Conservation (phyloP, 192 early-diverging fungal species). For the Globomyces pollinis-pini region DNA sequence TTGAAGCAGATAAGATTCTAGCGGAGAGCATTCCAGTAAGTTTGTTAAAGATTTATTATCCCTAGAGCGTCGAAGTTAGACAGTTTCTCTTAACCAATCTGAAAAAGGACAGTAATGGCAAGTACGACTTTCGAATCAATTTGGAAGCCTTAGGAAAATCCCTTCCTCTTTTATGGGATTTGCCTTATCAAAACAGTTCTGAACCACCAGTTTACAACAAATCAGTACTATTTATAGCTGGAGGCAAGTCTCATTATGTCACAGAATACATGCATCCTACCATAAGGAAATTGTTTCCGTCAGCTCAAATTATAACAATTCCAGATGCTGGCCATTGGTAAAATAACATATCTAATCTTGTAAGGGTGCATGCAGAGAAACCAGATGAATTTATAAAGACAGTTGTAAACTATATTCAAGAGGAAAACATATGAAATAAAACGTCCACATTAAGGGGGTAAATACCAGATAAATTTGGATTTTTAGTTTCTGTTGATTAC, state of each 20-base stretch:
- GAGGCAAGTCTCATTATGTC: slow-evolving; percentile 62
- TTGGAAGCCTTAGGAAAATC: slow-evolving; percentile 51
- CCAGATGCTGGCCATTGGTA: slow-evolving; percentile 77
- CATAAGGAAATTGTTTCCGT: slow-evolving; percentile 69
- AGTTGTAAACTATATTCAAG: too few species aligned
- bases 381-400: not conserved
- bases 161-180: slow-evolving; percentile 18
- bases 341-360: not conserved
- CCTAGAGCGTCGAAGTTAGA: slow-evolving; percentile 27
- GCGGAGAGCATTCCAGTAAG: slow-evolving; percentile 20
- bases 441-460: too few species aligned
- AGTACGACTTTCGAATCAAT: slow-evolving; percentile 67
- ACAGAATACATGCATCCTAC: slow-evolving; percentile 35
- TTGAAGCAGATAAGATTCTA: slow-evolving; percentile 35
- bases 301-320: slow-evolving; percentile 51
- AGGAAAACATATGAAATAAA: too few species aligned
- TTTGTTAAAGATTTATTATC: too few species aligned
- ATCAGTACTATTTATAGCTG: slow-evolving; percentile 77
- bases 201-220: slow-evolving; percentile 39
- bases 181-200: slow-evolving; percentile 29
- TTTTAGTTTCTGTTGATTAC: too few species aligned
- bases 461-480: too few species aligned
- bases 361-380: slow-evolving; percentile 20
- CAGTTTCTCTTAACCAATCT: slow-evolving; percentile 89
- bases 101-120: slow-evolving; percentile 39